Base-by-base conservation (phyloP, 192 early-diverging fungal species). In the Linnemannia schmuckeri region DNA sequence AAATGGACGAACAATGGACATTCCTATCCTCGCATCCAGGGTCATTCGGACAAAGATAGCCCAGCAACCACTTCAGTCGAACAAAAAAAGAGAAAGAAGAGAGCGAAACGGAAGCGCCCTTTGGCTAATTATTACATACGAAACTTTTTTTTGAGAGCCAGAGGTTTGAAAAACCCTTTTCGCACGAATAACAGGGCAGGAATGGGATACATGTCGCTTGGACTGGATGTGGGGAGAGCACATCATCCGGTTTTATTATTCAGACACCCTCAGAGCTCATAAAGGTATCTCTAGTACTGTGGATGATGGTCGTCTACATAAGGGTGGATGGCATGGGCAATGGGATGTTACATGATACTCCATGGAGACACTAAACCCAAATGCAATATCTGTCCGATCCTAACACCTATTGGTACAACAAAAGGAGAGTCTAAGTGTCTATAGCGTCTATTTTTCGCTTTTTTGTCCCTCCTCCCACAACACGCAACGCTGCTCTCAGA, bases 121-220 rank as follows among this genome's bases (percentile, higher is more conserved):
- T 15, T 66, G 61, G 61, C 30, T 4, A 66, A 66, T 66, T 66
- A 66, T 66, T 66, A 66, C 61, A 66, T 66, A 66, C 30, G 10
- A 66, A 66, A 66, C 61, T 17, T 66, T 35, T 66, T 66, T 61
- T 63, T 66, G 61, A 66, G 61, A 66, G 61, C 61, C 61, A 35
- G 55, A 61, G 9, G n/a, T n/a, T 9, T 30, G n/a, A 30, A 27
- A 33, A 30, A 33, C 61, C 61, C 61, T 33, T 35, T 66, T 66
- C 30, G 61, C 61, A 66, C 61, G 61, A 66, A 66, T 66, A 15
- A 4, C 30, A 66, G 61, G 12, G 10, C 12, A 33, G 61, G 61
- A 66, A 66, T 30, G 61, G 13, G 61, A 66, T 66, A 66, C 61
- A 66, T 66, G 61, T 33, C 27, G 61, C 61, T 30, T 66, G 30